Base-by-base conservation (phyloP, 2,329 filamentous ascomycete species). In the Scleromitrula shiraiana region DNA sequence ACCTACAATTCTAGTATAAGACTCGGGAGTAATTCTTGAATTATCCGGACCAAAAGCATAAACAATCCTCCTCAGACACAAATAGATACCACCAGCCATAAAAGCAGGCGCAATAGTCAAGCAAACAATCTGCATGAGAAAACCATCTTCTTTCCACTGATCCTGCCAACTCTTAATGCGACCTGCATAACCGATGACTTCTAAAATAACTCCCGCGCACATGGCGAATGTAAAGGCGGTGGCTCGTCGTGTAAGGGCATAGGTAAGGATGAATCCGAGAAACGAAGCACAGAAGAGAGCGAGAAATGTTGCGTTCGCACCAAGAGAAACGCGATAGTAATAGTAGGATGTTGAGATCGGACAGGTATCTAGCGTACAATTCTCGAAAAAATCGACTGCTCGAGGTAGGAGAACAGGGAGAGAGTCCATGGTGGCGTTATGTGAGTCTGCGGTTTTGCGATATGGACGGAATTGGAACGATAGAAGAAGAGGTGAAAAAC, bases 31-130 rank as follows among this genome's bases (percentile, higher is more conserved):
- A 45, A 76, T 66, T 27, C 72, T 60, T n/a, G 70, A 74, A 57
- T 74, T 71, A 57, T 73, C 68, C 0, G 67, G 61, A 0, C 73
- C 73, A 55, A 73, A 74, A 1, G 67, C 69, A 40, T 65, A 63
- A 9, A 76, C 72, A 52, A 76, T 73, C 32, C 68, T 65, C 9
- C 71, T 61, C 41, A 84, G 66, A 51, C 77, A 81, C 43, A 85
- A 66, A 58, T 85, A 85, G 33, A 85, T 73, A 1, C 72, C 77
- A 1, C 78, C 81, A 7, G 78, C 74, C 61, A 83, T 69, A 59
- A 83, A 84, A 1, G 80, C 80, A 0, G 82, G 81, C 0, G 70
- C 80, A 50, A 84, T 73, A 3, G 80, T 84, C 49, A 86, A 68
- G 54, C 74, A 77, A 58, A 76, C 72, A 30, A 81, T 74, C 60